Percentiles rank a stretch among this genome's conserved stretches.
These are phyloP conservation scores for Sistotremastrum niveocremeum DNA, from an alignment of 768 basidiomycete species.

Conservation along the genomic window DNA sequence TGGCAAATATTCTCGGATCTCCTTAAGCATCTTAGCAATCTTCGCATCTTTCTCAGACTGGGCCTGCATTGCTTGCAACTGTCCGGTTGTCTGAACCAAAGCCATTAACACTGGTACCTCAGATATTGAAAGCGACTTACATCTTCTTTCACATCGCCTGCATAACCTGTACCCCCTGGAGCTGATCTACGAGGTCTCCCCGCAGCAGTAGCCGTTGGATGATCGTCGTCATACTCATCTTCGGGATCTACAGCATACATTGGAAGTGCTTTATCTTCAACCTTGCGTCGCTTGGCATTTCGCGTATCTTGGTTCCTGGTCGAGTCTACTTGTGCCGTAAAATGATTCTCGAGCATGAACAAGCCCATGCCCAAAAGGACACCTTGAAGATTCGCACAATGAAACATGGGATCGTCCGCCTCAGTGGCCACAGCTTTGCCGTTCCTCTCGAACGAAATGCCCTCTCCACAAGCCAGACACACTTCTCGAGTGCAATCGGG, in stretches of 20 bases:
- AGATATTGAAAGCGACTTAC: conserved; percentile 31
- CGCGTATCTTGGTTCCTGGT: conserved; percentile 14
- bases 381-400: conserved; percentile 84
- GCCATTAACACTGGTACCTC: not conserved
- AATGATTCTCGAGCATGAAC: conserved; percentile 68
- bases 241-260: conserved; percentile 19
- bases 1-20: conserved; percentile 75
- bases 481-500: conserved; percentile 38
- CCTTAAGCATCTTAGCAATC: conserved; percentile 51
- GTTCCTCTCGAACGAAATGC: conserved; percentile 30
- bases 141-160: conserved; percentile 72
- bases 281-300: conserved; percentile 29
- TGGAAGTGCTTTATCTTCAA: conserved; percentile 11
- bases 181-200: conserved; percentile 43
- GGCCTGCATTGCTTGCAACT: conserved; percentile 59
- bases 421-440: conserved; percentile 24
- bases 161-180: conserved; percentile 71
- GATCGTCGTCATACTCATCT: conserved; percentile 43
- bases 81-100: conserved; percentile 53
- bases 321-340: conserved; percentile 26
- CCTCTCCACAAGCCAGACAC: conserved; percentile 66
- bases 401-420: conserved; percentile 54
- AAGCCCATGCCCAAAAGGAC: conserved; percentile 85
- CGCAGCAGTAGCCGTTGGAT: conserved; percentile 28
- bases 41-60: conserved; percentile 65